Percentiles rank a stretch among this genome's conserved stretches.
Evolutionary conservation across 1,139 yeast species (phyloP).

Genomic region (Debaryomyces nepalensis): DNA sequence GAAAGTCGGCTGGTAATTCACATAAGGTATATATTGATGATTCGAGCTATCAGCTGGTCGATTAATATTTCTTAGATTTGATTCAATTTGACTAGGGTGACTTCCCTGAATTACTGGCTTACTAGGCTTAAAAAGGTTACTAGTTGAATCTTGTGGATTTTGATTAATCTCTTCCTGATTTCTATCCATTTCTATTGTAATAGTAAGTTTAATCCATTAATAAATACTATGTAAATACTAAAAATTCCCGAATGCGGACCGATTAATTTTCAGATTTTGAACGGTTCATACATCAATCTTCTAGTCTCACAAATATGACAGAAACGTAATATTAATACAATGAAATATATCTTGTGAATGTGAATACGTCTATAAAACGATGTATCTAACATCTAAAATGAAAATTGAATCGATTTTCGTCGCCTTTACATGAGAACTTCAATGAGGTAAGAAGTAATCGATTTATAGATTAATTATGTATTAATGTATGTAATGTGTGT

Average conservation of each 20-base stretch:
- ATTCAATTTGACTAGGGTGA: conserved; percentile 4
- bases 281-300: too few species aligned
- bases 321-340: too few species aligned
- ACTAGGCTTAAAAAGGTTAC: not conserved
- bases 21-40: conserved; percentile 7
- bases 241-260: conserved; percentile 6
- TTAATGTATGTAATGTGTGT: too few species aligned
- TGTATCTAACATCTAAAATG: too few species aligned
- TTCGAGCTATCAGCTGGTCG: conserved; percentile 5
- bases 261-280: not conserved
- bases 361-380: too few species aligned
- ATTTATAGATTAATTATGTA: too few species aligned
- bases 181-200: not conserved
- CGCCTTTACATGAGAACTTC: too few species aligned
- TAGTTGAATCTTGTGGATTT: not conserved
- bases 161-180: conserved; percentile 1
- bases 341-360: too few species aligned
- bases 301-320: too few species aligned
- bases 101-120: not conserved
- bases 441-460: too few species aligned
- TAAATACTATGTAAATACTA: not conserved
- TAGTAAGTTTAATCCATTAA: not conserved
- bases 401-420: too few species aligned
- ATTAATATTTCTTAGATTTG: conserved; percentile 3
- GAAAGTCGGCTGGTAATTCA: conserved; percentile 3